Conservation (phyloP, 176 grass and related monocot species). For the Saccharum spontaneum region DNA sequence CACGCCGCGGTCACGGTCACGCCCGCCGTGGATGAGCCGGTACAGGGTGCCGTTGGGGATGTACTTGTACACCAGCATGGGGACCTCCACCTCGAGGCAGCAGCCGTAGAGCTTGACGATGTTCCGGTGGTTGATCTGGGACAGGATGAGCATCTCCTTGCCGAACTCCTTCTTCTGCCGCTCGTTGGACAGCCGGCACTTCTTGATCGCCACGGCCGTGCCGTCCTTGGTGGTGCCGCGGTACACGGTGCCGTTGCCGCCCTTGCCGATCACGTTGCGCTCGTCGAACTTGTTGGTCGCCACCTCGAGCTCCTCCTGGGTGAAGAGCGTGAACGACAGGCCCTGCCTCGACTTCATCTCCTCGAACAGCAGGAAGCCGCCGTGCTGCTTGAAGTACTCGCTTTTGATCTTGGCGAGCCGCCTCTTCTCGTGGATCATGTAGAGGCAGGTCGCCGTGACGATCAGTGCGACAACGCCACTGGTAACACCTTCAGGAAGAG, state of each 20-base stretch:
- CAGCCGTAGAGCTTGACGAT: conserved; percentile 56
- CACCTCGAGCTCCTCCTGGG: conserved; percentile 58
- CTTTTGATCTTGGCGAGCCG: conserved; percentile 43
- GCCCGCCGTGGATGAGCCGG: conserved; percentile 30
- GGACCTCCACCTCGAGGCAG: conserved; percentile 61
- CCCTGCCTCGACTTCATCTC: conserved; percentile 68
- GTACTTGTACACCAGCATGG: conserved; percentile 60
- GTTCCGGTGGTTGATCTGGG: conserved; percentile 62
- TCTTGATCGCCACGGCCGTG: conserved; percentile 52
- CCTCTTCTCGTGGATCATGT: conserved; percentile 48
- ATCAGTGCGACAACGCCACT: conserved; percentile 33
- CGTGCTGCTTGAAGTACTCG: conserved; percentile 68
- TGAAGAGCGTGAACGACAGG: conserved; percentile 60
- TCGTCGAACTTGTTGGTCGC: conserved; percentile 60
- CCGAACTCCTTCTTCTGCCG: conserved; percentile 76
- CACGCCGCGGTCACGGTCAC: not conserved
- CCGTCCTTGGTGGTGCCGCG: conserved; percentile 48
- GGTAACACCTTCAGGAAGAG: conserved; percentile 39
- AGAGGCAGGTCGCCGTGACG: conserved; percentile 1
- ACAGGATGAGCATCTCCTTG: conserved; percentile 80
- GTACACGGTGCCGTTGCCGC: conserved; percentile 80
- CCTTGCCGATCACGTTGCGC: conserved; percentile 55
- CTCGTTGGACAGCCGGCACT: conserved; percentile 50
- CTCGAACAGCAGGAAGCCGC: conserved; percentile 53
- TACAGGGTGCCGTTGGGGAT: conserved; percentile 57